phyloP scores from a whole-genome alignment of 2,329 filamentous ascomycete genomes.

The Arthrobotrys iridis region DNA sequence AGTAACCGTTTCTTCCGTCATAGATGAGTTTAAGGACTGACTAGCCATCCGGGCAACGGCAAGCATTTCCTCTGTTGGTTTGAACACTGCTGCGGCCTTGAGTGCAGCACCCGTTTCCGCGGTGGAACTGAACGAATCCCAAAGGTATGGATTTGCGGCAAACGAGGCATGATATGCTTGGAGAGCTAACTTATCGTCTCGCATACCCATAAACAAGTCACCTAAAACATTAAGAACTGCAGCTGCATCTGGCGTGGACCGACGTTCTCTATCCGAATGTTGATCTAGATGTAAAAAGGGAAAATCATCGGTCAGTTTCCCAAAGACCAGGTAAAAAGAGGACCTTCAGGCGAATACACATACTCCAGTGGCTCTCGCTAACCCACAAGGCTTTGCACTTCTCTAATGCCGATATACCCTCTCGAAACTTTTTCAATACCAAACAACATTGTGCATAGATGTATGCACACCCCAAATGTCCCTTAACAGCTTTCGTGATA shows the following conservation, averaged over 20 bases:
- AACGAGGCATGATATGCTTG: slow-evolving; percentile 87
- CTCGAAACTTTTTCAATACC: slow-evolving; percentile 76
- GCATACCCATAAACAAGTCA: slow-evolving; percentile 84
- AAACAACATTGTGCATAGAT: slow-evolving; percentile 91
- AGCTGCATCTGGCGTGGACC: slow-evolving; percentile 81
- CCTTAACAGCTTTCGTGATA: slow-evolving; percentile 77
- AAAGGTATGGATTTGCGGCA: slow-evolving; percentile 93
- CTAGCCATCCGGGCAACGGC: slow-evolving; percentile 62
- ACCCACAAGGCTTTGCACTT: slow-evolving; percentile 80
- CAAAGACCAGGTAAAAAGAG: not conserved
- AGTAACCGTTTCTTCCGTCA: slow-evolving; percentile 58
- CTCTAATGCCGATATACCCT: slow-evolving; percentile 85
- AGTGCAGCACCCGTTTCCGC: slow-evolving; percentile 74
- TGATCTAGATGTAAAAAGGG: slow-evolving; percentile 65
- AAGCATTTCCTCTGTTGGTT: slow-evolving; percentile 72
- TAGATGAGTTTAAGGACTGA: slow-evolving; percentile 57
- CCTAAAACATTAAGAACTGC: slow-evolving; percentile 85
- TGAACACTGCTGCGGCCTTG: slow-evolving; percentile 72
- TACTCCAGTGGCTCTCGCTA: slow-evolving; percentile 79
- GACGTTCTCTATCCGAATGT: slow-evolving; percentile 79
- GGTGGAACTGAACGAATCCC: slow-evolving; percentile 91
- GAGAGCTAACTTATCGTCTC: slow-evolving; percentile 81
- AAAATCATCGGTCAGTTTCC: slow-evolving; percentile 3
- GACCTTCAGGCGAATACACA: slow-evolving; percentile 60
- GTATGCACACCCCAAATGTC: slow-evolving; percentile 88